Conservation (phyloP, 345 rosid genomes). For the Jatropha curcas region DNA sequence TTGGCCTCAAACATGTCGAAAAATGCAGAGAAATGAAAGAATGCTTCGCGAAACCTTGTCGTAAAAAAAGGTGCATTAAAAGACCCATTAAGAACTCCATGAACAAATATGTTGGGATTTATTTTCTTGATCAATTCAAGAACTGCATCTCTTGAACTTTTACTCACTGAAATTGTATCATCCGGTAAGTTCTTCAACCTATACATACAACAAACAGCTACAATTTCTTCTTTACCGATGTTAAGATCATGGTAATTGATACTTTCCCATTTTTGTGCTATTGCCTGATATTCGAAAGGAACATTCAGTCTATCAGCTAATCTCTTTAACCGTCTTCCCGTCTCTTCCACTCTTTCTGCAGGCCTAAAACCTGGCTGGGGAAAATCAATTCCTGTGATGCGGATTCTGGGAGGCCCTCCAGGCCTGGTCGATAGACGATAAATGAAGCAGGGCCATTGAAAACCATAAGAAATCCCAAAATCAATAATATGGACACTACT, state of each 20-base stretch:
- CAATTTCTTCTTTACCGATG: slow-evolving; percentile 46
- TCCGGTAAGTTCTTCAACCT: slow-evolving; percentile 51
- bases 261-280: slow-evolving; percentile 66
- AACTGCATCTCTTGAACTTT: slow-evolving; percentile 47
- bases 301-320: slow-evolving; percentile 47
- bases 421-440: slow-evolving; percentile 43
- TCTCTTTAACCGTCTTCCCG: slow-evolving; percentile 45
- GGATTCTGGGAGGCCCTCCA: slow-evolving; percentile 56
- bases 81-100: slow-evolving; percentile 49
- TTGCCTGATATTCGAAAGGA: slow-evolving; percentile 55
- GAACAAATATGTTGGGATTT: slow-evolving; percentile 47
- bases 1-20: slow-evolving; percentile 52
- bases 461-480: slow-evolving; percentile 60
- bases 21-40: slow-evolving; percentile 50
- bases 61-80: slow-evolving; percentile 48
- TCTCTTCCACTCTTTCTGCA: slow-evolving; percentile 54
- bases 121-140: slow-evolving; percentile 42
- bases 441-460: slow-evolving; percentile 68
- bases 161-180: slow-evolving; percentile 49
- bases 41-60: slow-evolving; percentile 57
- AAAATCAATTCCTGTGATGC: slow-evolving; percentile 56
- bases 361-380: slow-evolving; percentile 60
- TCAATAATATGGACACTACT: slow-evolving; percentile 55
- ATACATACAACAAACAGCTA: slow-evolving; percentile 44
- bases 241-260: slow-evolving; percentile 50